Evolutionary conservation across 2,329 filamentous ascomycete species (phyloP).

Genomic region (Aureobasidium sp.): DNA sequence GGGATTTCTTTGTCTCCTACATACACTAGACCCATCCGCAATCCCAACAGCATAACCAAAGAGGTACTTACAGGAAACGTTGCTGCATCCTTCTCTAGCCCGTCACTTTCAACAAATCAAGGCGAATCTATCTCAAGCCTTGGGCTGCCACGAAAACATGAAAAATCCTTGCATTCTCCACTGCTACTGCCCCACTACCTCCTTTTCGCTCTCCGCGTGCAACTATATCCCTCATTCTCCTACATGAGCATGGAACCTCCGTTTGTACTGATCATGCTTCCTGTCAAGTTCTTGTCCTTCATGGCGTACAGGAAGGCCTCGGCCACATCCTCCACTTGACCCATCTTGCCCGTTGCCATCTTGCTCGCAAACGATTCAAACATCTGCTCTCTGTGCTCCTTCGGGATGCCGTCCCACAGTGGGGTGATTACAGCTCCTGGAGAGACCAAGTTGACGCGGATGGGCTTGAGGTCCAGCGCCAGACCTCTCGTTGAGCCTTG

Average conservation of each 20-base stretch:
- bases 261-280: slow-evolving; percentile 36
- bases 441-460: slow-evolving; percentile 54
- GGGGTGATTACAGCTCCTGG: slow-evolving; percentile 45
- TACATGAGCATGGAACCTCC: slow-evolving; percentile 27
- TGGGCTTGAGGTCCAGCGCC: slow-evolving; percentile 53
- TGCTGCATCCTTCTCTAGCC: background rate
- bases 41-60: background rate
- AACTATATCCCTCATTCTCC: background rate
- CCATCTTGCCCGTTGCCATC: slow-evolving; percentile 29
- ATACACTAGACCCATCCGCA: background rate
- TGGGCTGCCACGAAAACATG: slow-evolving; percentile 1
- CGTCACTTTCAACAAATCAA: background rate
- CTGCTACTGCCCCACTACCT: slow-evolving; percentile 1
- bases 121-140: background rate
- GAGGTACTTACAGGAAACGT: background rate
- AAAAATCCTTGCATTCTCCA: background rate
- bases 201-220: background rate
- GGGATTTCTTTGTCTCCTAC: background rate
- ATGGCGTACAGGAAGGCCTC: slow-evolving; percentile 42
- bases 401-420: slow-evolving; percentile 29
- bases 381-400: slow-evolving; percentile 21
- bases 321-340: slow-evolving; percentile 33
- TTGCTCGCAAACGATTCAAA: slow-evolving; percentile 22
- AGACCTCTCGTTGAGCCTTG: slow-evolving; percentile 47
- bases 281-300: slow-evolving; percentile 39